A percentile compares a stretch with the other conserved stretches of the same genome.
phyloP scores from a whole-genome alignment of 1,139 yeast species.

The Magnusiomyces paraingens region DNA sequence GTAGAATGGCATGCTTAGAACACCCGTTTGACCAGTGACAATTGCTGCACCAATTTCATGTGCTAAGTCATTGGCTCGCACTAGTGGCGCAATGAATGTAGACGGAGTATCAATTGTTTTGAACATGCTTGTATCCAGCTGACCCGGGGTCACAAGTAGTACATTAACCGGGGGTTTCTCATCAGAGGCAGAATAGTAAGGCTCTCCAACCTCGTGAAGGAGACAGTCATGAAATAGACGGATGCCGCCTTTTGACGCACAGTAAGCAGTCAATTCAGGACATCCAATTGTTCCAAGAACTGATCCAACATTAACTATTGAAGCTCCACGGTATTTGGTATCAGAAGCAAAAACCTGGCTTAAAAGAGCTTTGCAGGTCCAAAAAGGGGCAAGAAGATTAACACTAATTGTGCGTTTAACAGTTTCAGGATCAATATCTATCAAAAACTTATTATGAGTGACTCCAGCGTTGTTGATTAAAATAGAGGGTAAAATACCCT shows the following conservation, averaged over 20 bases:
- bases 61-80: constrained; percentile 61
- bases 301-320: constrained; percentile 33
- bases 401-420: constrained; percentile 40
- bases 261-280: constrained; percentile 59
- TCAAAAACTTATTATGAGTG: constrained; percentile 44
- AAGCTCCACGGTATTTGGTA: not conserved
- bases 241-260: constrained; percentile 80
- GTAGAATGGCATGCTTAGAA: constrained; percentile 63
- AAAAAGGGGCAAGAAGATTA: constrained; percentile 52
- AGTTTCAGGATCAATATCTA: constrained; percentile 32
- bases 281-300: constrained; percentile 70
- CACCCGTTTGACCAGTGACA: constrained; percentile 57
- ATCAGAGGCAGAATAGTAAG: constrained; percentile 6
- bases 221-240: constrained; percentile 74
- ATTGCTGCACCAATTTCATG: constrained; percentile 46
- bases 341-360: constrained; percentile 39
- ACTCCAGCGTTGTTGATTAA: constrained; percentile 74
- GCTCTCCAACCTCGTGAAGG: constrained; percentile 52
- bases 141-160: constrained; percentile 76
- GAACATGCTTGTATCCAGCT: constrained; percentile 64
- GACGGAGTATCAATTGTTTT: constrained; percentile 64
- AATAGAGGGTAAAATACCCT: constrained; percentile 38
- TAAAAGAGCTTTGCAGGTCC: constrained; percentile 41
- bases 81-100: constrained; percentile 64
- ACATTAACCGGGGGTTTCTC: constrained; percentile 53